Conservation (phyloP, 805 yeast species). For the Candida arabinofermentans region DNA sequence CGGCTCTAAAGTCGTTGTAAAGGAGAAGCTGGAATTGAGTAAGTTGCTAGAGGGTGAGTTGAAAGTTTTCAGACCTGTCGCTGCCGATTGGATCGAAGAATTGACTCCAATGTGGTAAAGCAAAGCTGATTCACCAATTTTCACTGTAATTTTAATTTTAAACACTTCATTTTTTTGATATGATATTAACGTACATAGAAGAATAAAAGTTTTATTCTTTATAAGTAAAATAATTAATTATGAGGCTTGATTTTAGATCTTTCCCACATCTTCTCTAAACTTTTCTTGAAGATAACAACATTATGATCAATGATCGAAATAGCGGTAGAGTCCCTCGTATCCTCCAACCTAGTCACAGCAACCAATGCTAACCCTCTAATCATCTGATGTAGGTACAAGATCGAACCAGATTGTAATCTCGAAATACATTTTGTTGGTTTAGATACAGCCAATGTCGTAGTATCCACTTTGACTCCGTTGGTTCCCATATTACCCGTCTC, state of each 20-base stretch:
- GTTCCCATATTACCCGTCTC: not conserved
- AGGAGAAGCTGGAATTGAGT: constrained; percentile 35
- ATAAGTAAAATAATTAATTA: not conserved
- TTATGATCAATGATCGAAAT: constrained; percentile 82
- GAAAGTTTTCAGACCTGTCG: constrained; percentile 45
- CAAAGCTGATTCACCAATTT: not conserved
- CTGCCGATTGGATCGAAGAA: constrained; percentile 40
- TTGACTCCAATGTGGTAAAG: constrained; percentile 21
- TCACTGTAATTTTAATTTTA: not conserved
- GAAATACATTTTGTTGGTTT: constrained; percentile 54
- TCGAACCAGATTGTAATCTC: constrained; percentile 76
- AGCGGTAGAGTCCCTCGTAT: constrained; percentile 42
- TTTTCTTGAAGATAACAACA: constrained; percentile 72
- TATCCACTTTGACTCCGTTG: not conserved
- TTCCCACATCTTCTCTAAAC: constrained; percentile 71
- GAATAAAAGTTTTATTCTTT: not conserved
- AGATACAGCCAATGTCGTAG: not conserved
- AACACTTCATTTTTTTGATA: not conserved
- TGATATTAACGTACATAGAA: not conserved
- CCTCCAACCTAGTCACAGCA: constrained; percentile 73
- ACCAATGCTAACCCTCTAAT: constrained; percentile 89
- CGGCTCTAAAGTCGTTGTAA: constrained; percentile 37
- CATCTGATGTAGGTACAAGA: constrained; percentile 84
- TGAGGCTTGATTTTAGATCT: constrained; percentile 32
- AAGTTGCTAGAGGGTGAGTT: constrained; percentile 41